Percentiles rank a stretch among this genome's conserved stretches.
These are phyloP conservation scores for Boletus pseudopeckii DNA, from an alignment of 768 basidiomycete species.

Conservation along the genomic window DNA sequence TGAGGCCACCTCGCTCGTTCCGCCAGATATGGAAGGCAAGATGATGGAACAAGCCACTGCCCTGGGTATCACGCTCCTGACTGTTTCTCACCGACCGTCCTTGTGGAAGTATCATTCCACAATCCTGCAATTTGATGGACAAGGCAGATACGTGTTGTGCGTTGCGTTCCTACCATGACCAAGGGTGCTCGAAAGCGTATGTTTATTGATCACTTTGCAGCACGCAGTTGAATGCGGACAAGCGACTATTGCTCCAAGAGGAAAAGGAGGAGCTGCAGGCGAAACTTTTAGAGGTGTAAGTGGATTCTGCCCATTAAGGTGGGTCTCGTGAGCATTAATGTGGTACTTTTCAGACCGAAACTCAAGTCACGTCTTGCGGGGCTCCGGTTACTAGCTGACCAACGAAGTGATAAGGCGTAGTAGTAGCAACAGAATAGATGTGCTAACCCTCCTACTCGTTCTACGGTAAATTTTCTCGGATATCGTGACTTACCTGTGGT, in stretches of 20 bases:
- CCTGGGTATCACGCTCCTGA: constrained; percentile 87
- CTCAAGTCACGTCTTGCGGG: constrained; percentile 73
- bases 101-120: constrained; percentile 90
- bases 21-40: constrained; percentile 84
- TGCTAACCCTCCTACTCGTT: too few species aligned
- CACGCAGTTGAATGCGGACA: constrained; percentile 86
- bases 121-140: constrained; percentile 89
- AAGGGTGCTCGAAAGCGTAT: neutral
- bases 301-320: constrained; percentile 7
- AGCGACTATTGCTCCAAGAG: constrained; percentile 85
- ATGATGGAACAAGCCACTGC: constrained; percentile 93
- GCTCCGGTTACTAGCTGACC: constrained; percentile 43
- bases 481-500: too few species aligned
- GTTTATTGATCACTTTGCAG: constrained; percentile 37
- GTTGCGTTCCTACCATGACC: constrained; percentile 28
- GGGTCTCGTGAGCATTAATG: neutral
- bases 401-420: constrained; percentile 6
- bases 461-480: too few species aligned
- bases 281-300: constrained; percentile 84
- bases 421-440: neutral
- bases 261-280: constrained; percentile 89
- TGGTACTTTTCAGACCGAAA: constrained; percentile 56
- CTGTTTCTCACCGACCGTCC: constrained; percentile 92
- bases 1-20: constrained; percentile 94
- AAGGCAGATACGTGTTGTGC: constrained; percentile 93